phyloP scores from a whole-genome alignment of 2,329 filamentous ascomycete genomes.

The Trichoderma pleuroti region DNA sequence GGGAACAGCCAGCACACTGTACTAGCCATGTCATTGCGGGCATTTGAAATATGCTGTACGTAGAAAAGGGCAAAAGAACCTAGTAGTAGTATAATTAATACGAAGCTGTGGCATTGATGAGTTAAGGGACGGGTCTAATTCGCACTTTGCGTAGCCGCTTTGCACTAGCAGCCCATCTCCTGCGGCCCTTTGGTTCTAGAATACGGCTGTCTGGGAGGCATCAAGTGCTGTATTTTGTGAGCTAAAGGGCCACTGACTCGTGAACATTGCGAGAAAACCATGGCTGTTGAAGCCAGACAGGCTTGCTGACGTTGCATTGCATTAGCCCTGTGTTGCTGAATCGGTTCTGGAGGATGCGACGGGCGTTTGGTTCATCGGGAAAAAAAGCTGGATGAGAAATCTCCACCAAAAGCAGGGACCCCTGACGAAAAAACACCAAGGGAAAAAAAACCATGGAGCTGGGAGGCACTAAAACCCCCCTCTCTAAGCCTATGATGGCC shows the following conservation, averaged over 20 bases:
- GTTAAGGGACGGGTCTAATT: slow-evolving; percentile 5
- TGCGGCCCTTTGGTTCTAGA: not conserved
- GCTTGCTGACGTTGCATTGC: not conserved
- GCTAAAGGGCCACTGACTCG: not conserved
- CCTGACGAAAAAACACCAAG: not conserved
- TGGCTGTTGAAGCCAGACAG: not conserved
- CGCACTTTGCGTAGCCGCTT: not conserved
- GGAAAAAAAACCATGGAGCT: not conserved
- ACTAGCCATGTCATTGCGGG: not conserved
- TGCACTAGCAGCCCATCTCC: not conserved
- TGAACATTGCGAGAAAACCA: not conserved
- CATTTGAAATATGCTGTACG: not conserved
- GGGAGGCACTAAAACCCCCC: not conserved
- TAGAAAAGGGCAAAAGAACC: not conserved
- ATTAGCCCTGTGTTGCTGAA: not conserved
- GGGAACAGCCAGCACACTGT: not conserved
- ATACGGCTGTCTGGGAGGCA: not conserved
- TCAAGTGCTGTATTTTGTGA: not conserved
- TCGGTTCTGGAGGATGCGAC: not conserved
- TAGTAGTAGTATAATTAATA: slow-evolving; percentile 10
- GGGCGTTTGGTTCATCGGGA: not conserved
- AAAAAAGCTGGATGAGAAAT: not conserved
- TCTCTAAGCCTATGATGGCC: not conserved
- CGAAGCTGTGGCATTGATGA: not conserved
- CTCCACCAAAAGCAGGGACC: not conserved